Percentiles rank a stretch among this genome's conserved stretches.
phyloP scores from a whole-genome alignment of 345 rosid species.

The Hypericum perforatum region DNA sequence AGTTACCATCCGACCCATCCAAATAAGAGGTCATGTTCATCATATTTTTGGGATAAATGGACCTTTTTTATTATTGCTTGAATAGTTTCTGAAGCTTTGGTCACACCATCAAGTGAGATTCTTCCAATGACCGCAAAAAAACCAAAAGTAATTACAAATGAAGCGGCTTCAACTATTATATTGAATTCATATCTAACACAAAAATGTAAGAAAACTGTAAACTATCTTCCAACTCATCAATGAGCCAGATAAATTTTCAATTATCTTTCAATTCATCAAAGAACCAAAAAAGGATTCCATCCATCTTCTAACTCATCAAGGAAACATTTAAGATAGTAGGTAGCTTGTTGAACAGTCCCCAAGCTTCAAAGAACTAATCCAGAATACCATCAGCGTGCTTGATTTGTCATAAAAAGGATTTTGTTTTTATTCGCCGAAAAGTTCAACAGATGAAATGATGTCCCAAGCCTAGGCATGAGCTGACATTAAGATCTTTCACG shows the following conservation, averaged over 20 bases:
- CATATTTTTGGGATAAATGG: too few relatives aligned
- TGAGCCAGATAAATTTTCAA: too few relatives aligned
- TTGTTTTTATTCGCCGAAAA: too few relatives aligned
- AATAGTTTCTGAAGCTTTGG: slow-evolving; percentile 60
- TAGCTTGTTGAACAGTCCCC: neutral
- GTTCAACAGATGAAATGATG: too few relatives aligned
- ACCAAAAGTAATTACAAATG: slow-evolving; percentile 6
- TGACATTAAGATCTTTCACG: too few relatives aligned
- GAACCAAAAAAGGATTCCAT: too few relatives aligned
- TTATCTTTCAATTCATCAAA: neutral
- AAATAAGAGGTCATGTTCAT: too few relatives aligned
- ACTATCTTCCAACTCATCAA: too few relatives aligned
- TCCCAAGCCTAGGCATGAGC: too few relatives aligned
- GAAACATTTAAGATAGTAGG: neutral
- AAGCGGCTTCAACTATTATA: neutral
- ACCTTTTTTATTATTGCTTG: slow-evolving; percentile 57
- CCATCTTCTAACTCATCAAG: neutral
- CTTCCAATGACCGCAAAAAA: slow-evolving; percentile 62
- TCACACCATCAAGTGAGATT: slow-evolving; percentile 44
- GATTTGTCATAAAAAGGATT: neutral
- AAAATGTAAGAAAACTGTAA: slow-evolving; percentile 3
- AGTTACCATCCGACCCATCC: too few relatives aligned
- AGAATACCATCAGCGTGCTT: neutral
- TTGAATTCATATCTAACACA: neutral
- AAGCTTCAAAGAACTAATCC: slow-evolving; percentile 2